Evolutionary conservation across 2,329 filamentous ascomycete genomes (phyloP), one percentile per base, ranked within the genome.

Genomic region (Alternaria hordeiaustralica): DNA sequence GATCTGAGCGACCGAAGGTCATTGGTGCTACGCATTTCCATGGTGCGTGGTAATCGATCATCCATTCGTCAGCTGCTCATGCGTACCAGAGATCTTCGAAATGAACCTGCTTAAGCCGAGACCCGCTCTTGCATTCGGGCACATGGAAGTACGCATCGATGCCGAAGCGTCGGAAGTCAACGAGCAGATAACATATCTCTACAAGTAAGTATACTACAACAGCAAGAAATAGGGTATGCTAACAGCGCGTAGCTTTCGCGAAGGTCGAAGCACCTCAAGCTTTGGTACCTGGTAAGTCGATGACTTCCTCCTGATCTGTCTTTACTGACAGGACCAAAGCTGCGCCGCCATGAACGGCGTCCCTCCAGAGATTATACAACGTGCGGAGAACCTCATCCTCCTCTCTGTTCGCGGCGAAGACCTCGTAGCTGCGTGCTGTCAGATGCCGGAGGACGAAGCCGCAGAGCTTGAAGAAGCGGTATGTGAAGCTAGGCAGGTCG

Each of bases 321-420:
- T 30, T 13, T 2, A 18, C 57, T 70, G 41, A 70, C 46, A 33
- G 2, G 36, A 8, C 9, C 26, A 50, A 63, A 87, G 85, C 57
- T 98, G 96, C 75, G 96, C 96, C 26, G 89, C 89, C 4, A 87
- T 97, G 78, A 97, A 97, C 72, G 94, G 94, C 1, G 89, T 99
- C 13, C 90, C 93, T 28, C 74, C 81, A 18, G 84, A 86, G 6
- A 87, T 98, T 10, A 86, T 97, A 7, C 82, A 90, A 15, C 88
- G 94, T 59, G 94, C 95, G 0, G 90, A 93, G 67, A 86, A 90
- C 8, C 85, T 99, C 36, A 88, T 91, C 21, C 78, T 88, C 7
- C 82, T 96, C 15, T 84, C 91, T 33, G 87, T 88, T 15, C 87
- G 85, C 55, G 92, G 93, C 7, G 91, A 95, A 73, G 92, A 97